A percentile compares a stretch with the other conserved stretches of the same genome.
Conservation (phyloP, 2,329 filamentous ascomycete species). For the Cladorrhinum sp. region DNA sequence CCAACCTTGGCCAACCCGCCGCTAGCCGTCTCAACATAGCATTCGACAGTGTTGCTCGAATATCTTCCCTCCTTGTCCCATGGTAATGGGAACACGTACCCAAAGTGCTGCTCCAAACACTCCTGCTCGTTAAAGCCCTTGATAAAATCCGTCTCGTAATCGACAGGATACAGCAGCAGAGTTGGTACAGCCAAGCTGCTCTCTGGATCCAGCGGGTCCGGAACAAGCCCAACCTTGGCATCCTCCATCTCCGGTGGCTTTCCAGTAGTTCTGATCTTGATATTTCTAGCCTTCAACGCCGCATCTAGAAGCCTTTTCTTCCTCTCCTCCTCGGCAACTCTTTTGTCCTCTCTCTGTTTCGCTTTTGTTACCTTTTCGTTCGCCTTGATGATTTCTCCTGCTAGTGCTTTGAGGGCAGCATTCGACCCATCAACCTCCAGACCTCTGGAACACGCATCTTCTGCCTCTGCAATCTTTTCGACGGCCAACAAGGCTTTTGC, state of each 20-base stretch:
- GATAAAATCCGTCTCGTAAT: constrained; percentile 84
- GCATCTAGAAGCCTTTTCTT: constrained; percentile 61
- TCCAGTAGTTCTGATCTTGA: constrained; percentile 63
- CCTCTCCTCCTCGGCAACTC: constrained; percentile 51
- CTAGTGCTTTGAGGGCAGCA: constrained; percentile 59
- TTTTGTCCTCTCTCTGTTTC: constrained; percentile 54
- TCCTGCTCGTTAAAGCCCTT: constrained; percentile 81
- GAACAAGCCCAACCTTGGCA: constrained; percentile 65
- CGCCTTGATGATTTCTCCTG: constrained; percentile 60
- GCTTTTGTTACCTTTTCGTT: constrained; percentile 54
- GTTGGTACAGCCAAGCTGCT: constrained; percentile 74
- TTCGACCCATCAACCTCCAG: constrained; percentile 71
- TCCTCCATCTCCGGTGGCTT: constrained; percentile 86
- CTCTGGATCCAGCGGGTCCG: constrained; percentile 69
- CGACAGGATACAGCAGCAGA: constrained; percentile 79
- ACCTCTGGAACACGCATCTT: constrained; percentile 73
- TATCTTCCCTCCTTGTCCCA: constrained; percentile 78
- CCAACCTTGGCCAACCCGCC: constrained; percentile 88
- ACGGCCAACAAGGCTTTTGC: constrained; percentile 74
- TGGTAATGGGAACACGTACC: constrained; percentile 81
- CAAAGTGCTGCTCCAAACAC: constrained; percentile 70
- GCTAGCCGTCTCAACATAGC: constrained; percentile 78
- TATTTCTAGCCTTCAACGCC: constrained; percentile 66
- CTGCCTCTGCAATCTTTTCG: constrained; percentile 74
- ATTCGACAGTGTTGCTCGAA: constrained; percentile 65